Conservation (phyloP, 192 early-diverging fungal genomes). For the Coemansia reversa region DNA sequence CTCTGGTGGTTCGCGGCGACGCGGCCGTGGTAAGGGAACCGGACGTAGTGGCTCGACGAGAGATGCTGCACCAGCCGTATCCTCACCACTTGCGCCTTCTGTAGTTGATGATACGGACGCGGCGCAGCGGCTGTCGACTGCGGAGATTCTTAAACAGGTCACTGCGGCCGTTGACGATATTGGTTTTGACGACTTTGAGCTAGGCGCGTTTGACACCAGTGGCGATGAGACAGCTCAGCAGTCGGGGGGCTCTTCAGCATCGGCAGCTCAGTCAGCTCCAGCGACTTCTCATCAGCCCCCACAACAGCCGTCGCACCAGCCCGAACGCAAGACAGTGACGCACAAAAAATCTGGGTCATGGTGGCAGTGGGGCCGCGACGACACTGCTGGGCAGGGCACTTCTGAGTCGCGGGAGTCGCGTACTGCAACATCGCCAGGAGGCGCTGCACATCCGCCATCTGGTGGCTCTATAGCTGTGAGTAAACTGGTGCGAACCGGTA, state of each 20-base stretch:
- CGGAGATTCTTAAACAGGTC: slow-evolving; percentile 50
- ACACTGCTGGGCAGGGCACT: slow-evolving; percentile 2
- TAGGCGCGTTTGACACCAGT: slow-evolving; percentile 21
- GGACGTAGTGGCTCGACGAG: slow-evolving; percentile 3
- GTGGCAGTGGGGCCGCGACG: slow-evolving; percentile 51
- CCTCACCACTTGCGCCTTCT: slow-evolving; percentile 34
- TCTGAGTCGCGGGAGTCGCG: background rate
- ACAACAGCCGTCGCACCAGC: background rate
- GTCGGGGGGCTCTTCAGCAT: background rate
- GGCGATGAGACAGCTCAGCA: slow-evolving; percentile 7
- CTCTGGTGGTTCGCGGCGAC: slow-evolving; percentile 13
- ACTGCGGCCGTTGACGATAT: slow-evolving; percentile 46
- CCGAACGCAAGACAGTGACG: slow-evolving; percentile 29
- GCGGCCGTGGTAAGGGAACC: slow-evolving; percentile 1
- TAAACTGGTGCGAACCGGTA: background rate
- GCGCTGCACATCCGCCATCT: too few relatives aligned
- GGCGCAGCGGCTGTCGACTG: slow-evolving; percentile 43
- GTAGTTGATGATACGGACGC: background rate
- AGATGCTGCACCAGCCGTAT: slow-evolving; percentile 22
- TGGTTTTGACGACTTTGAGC: slow-evolving; percentile 45
- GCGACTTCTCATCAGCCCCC: background rate
- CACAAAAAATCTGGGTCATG: slow-evolving; percentile 52
- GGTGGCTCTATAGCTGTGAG: background rate
- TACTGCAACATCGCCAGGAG: background rate
- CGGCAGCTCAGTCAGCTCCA: too few relatives aligned